Percentiles rank a stretch among this genome's conserved stretches.
These are phyloP conservation scores for Penicillium angulare DNA, from an alignment of 495 filamentous ascomycete species.

Conservation along the genomic window DNA sequence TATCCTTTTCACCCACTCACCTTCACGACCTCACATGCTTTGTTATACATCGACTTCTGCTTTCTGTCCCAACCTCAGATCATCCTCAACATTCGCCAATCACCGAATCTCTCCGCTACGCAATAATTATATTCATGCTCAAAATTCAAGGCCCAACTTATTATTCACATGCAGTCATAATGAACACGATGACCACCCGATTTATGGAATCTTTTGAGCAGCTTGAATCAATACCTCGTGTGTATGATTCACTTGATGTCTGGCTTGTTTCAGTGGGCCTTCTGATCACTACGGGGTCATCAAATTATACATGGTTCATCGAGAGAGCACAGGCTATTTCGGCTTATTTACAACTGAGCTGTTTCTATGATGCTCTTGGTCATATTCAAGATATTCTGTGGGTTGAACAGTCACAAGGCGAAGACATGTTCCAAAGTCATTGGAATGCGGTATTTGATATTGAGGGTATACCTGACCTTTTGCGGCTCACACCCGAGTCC, in stretches of 20 bases:
- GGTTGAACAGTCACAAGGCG: constrained; percentile 22
- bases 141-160: constrained; percentile 50
- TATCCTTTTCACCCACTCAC: constrained; percentile 30
- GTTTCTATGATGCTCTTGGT: constrained; percentile 23
- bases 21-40: constrained; percentile 52
- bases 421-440: constrained; percentile 25
- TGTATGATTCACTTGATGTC: constrained; percentile 23
- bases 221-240: constrained; percentile 10
- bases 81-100: constrained; percentile 16
- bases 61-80: constrained; percentile 13
- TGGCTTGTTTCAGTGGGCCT: constrained; percentile 44
- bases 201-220: constrained; percentile 27
- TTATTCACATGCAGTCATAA: constrained; percentile 44
- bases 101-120: constrained; percentile 46
- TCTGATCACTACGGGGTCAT: constrained; percentile 32
- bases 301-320: constrained; percentile 31
- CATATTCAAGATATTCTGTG: constrained; percentile 36
- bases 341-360: constrained; percentile 14
- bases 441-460: constrained; percentile 18
- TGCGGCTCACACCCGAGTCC: background rate
- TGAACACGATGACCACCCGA: constrained; percentile 29
- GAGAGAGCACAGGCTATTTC: constrained; percentile 11
- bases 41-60: constrained; percentile 46
- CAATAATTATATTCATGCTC: constrained; percentile 48
- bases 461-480: background rate